These are phyloP conservation scores for Neofusicoccum laricinum DNA, from an alignment of 2,329 filamentous ascomycete species.

Conservation along the genomic window DNA sequence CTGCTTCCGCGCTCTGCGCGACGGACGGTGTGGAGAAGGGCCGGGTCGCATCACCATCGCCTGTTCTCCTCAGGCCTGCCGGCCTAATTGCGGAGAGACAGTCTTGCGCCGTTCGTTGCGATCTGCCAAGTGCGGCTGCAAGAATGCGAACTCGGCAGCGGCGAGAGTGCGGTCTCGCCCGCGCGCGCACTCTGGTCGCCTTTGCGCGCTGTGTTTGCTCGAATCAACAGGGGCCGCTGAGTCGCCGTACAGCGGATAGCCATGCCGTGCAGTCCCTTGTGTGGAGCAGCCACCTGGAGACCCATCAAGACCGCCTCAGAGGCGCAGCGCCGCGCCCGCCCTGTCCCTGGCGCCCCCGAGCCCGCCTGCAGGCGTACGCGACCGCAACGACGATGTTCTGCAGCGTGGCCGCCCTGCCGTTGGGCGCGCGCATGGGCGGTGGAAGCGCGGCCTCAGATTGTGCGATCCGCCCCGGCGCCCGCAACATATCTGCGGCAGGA, in stretches of 20 bases:
- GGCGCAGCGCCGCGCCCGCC: conserved; percentile 5
- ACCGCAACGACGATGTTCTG: conserved; percentile 1
- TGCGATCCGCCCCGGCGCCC: conserved; percentile 13
- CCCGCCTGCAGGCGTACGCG: neutral
- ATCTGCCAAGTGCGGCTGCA: conserved; percentile 18
- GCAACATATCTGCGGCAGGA: conserved; percentile 16
- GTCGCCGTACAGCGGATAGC: conserved; percentile 6
- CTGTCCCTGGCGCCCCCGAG: neutral
- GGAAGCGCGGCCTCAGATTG: conserved; percentile 14
- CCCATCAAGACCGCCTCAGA: conserved; percentile 13
- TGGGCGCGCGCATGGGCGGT: conserved; percentile 7
- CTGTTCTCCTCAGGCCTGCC: conserved; percentile 11
- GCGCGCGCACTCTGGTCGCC: conserved; percentile 1
- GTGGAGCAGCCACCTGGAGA: conserved; percentile 14
- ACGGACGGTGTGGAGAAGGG: conserved; percentile 12
- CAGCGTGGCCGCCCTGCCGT: neutral
- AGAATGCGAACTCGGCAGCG: conserved; percentile 15
- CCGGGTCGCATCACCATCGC: conserved; percentile 16
- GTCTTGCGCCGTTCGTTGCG: conserved; percentile 13
- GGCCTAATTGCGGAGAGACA: conserved; percentile 17
- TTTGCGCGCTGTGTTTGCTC: conserved; percentile 2
- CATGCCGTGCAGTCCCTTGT: conserved; percentile 12
- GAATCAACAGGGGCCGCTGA: conserved; percentile 3
- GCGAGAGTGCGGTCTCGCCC: conserved; percentile 8
- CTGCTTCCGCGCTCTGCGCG: conserved; percentile 9